Base-by-base conservation (phyloP, 805 yeast species). In the Tetrapisispora phaffii region DNA sequence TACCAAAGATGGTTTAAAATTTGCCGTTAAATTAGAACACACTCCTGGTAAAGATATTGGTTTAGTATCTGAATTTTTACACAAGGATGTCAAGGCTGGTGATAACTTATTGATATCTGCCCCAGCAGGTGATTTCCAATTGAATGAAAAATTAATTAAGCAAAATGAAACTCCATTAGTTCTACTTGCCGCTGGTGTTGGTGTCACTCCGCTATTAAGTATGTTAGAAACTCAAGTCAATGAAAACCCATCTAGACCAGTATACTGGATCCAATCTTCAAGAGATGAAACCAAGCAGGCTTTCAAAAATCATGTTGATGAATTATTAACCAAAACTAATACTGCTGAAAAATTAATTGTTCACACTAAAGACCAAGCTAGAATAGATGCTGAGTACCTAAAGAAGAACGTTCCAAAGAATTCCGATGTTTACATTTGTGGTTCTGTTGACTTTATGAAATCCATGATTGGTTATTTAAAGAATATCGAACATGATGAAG, bases 201-300 rank as follows among this genome's bases (percentile, higher is more conserved):
- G 86, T 49, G 75, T 77, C 42, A 82, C 87, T 6, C 87, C 88
- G 29, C 46, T 77, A 28, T 53, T 81, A 29, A 68, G 85, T 7
- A 72, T 79, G 56, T 56, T 71, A 17, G 76, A 76, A 54, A 44
- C 45, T 22, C 66, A 61, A 47, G 50, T 55, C 13, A 28, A 33
- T n/a, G 42, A 37, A 1, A 61, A 60, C 37, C 54, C 62, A 26
- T 35, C 51, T 13, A 60, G 64, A 50, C 66, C 65, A 37, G 47
- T 61, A 16, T 46, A 47, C 38, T 60, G 66, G 66, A 57, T 61
- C 28, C 65, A 61, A 48, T 53, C 66, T 16, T 49, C 64, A 6
- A 50, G 42, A 31, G 53, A 53, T 44, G 55, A 46, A 39, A 35
- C 46, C 17, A 44, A 36, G 9, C 58, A 54, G 43, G 60, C 66